These are phyloP conservation scores for Nemania serpens DNA, from an alignment of 2,329 filamentous ascomycete genomes.

Conservation along the genomic window DNA sequence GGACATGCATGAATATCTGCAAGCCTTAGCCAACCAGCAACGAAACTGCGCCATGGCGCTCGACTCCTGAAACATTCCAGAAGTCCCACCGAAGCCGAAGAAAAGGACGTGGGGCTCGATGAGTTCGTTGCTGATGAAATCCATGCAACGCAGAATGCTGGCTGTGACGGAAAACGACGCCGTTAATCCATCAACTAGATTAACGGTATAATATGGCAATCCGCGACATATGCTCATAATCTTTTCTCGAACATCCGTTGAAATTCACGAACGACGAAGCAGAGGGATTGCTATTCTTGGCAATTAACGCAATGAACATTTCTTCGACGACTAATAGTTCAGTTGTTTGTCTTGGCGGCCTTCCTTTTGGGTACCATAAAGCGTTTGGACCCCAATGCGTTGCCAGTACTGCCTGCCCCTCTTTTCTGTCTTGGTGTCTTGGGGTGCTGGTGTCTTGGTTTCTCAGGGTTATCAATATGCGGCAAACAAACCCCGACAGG, in stretches of 20 bases:
- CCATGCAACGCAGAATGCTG: no score
- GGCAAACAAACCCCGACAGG: no score
- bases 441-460: no score
- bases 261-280: not conserved
- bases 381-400: not conserved
- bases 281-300: not conserved
- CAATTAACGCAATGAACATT: not conserved
- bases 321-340: not conserved
- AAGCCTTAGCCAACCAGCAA: not conserved
- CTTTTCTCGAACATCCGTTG: not conserved
- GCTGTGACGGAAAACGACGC: no score
- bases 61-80: not conserved
- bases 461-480: no score
- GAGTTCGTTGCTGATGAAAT: not conserved
- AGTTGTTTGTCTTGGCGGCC: constrained; percentile 1
- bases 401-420: not conserved
- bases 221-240: not conserved
- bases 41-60: not conserved
- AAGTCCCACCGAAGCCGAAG: not conserved
- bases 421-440: not conserved
- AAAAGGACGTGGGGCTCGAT: not conserved
- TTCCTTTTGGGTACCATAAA: not conserved
- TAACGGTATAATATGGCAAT: no score
- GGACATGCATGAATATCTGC: constrained; percentile 1
- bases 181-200: no score